A percentile compares a stretch with the other conserved stretches of the same genome.
These are phyloP conservation scores for Pseudocercospora musae DNA, from an alignment of 2,329 filamentous ascomycete species.

Conservation along the genomic window DNA sequence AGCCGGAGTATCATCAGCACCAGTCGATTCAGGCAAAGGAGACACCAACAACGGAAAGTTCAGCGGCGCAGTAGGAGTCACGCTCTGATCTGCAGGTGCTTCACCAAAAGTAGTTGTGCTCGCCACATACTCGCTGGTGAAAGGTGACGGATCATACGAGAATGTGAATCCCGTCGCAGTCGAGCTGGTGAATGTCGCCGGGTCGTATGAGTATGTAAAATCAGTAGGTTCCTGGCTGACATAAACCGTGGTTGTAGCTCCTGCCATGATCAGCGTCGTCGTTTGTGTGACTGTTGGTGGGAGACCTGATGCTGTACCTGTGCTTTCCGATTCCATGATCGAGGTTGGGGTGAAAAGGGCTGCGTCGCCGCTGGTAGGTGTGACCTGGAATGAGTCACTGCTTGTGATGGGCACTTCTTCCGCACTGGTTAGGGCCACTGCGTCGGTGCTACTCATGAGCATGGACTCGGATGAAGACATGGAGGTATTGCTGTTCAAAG, in stretches of 20 bases:
- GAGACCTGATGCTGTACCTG: background rate
- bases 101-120: background rate
- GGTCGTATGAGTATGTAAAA: background rate
- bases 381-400: background rate
- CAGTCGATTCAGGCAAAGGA: background rate
- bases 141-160: background rate
- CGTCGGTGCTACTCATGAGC: background rate
- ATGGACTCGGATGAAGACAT: background rate
- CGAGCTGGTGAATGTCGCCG: background rate
- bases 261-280: background rate
- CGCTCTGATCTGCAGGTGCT: background rate
- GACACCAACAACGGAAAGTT: background rate
- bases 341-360: background rate
- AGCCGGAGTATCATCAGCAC: too few relatives aligned
- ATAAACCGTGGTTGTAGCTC: background rate
- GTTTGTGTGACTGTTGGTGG: background rate
- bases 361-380: background rate
- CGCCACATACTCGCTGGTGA: background rate
- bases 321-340: background rate
- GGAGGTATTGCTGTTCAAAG: background rate
- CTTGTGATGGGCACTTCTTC: background rate
- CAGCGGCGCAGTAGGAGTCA: background rate
- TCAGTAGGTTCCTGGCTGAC: background rate
- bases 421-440: background rate
- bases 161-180: background rate